A percentile compares a stretch with the other conserved stretches of the same genome.
Evolutionary conservation across 192 early-diverging fungal species (phyloP).

Genomic region (Radiomyces spectabilis): DNA sequence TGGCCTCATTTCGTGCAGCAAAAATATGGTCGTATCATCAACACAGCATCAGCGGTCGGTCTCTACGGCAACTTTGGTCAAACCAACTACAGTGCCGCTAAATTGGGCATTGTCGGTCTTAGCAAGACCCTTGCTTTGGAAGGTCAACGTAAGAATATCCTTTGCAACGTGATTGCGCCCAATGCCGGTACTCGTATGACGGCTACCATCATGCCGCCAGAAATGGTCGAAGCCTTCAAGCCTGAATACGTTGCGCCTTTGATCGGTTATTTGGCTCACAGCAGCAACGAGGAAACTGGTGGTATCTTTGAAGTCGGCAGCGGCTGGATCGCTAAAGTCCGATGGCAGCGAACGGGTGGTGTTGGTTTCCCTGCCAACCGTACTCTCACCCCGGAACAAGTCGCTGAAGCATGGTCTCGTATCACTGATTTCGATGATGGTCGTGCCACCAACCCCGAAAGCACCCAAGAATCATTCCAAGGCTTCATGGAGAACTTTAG

Average conservation of each 20-base stretch:
- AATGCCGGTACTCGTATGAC: constrained; percentile 98
- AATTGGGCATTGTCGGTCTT: constrained; percentile 86
- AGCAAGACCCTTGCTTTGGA: constrained; percentile 90
- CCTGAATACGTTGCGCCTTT: constrained; percentile 95
- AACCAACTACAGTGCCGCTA: constrained; percentile 52
- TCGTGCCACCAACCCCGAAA: constrained; percentile 79
- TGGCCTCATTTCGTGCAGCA: constrained; percentile 94
- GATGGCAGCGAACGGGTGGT: constrained; percentile 94
- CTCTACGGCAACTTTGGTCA: constrained; percentile 88
- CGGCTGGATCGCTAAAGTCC: constrained; percentile 91
- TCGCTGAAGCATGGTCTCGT: constrained; percentile 67
- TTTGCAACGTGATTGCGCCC: constrained; percentile 92
- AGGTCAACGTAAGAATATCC: constrained; percentile 86
- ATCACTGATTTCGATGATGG: constrained; percentile 96
- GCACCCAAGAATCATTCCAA: constrained; percentile 71
- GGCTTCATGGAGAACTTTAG: constrained; percentile 81
- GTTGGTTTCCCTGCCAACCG: constrained; percentile 84
- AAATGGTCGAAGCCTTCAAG: constrained; percentile 92
- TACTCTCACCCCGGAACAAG: constrained; percentile 76
- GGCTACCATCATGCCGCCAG: constrained; percentile 92
- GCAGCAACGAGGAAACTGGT: constrained; percentile 68
- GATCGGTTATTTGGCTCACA: constrained; percentile 85
- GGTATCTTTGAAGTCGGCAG: constrained; percentile 94
- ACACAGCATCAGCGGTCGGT: constrained; percentile 90
- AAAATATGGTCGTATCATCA: constrained; percentile 92